Conservation (phyloP, 2,329 filamentous ascomycete genomes). For the Aureobasidium lini region DNA sequence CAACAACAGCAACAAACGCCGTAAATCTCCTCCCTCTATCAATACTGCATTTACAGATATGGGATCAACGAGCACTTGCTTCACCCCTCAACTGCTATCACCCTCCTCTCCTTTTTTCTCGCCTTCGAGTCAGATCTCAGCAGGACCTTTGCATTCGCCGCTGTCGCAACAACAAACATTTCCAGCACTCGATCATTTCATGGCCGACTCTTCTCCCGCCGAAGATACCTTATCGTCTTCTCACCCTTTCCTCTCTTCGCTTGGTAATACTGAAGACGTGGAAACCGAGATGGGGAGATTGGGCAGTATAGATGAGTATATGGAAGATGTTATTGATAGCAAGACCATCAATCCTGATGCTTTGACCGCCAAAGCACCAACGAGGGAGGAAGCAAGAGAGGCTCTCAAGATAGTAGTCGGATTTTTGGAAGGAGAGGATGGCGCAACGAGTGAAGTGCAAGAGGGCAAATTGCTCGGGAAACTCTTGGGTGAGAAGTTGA, state of each 20-base stretch:
- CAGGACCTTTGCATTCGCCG: not conserved
- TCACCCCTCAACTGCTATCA: constrained; percentile 64
- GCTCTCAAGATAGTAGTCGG: constrained; percentile 75
- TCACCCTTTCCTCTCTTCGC: not conserved
- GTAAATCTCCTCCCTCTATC: constrained; percentile 45
- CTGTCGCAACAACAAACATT: constrained; percentile 63
- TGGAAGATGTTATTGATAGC: constrained; percentile 23
- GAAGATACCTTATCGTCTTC: not conserved
- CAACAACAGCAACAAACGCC: not conserved
- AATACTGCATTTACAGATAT: constrained; percentile 61
- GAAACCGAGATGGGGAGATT: constrained; percentile 15
- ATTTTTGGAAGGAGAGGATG: constrained; percentile 59
- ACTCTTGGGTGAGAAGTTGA: too few relatives aligned
- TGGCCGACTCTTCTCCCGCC: constrained; percentile 37
- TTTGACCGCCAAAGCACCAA: constrained; percentile 35
- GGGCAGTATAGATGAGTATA: constrained; percentile 34
- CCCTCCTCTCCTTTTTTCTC: constrained; percentile 73
- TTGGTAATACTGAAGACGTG: not conserved
- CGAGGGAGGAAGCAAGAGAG: constrained; percentile 75
- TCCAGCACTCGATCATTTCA: constrained; percentile 59
- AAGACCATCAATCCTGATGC: not conserved
- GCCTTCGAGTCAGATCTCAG: constrained; percentile 47
- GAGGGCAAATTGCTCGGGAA: too few relatives aligned
- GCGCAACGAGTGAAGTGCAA: too few relatives aligned
- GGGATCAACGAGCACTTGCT: constrained; percentile 42